Evolutionary conservation across 2,329 filamentous ascomycete genomes (phyloP).

Genomic region (Aspergillus proliferans): DNA sequence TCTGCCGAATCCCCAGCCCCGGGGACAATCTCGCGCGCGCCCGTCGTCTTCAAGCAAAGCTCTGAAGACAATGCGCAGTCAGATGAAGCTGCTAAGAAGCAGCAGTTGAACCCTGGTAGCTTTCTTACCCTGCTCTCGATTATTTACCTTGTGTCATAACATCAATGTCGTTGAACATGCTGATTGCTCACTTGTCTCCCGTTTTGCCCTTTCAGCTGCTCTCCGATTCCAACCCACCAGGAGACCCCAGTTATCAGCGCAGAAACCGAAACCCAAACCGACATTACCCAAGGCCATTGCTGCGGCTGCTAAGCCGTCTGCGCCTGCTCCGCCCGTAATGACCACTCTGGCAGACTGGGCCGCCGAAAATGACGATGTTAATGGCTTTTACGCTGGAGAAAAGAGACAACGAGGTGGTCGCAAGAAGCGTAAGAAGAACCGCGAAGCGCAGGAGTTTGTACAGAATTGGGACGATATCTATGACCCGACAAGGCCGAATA

Average conservation of each 20-base stretch:
- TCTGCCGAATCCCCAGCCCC: constrained; percentile 38
- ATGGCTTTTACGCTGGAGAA: constrained; percentile 57
- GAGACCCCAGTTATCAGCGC: constrained; percentile 59
- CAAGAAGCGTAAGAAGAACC: constrained; percentile 70
- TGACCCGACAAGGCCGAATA: constrained; percentile 74
- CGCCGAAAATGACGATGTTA: constrained; percentile 71
- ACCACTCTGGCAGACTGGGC: constrained; percentile 76
- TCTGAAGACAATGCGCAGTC: constrained; percentile 43
- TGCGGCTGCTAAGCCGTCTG: constrained; percentile 18
- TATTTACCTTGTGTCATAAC: constrained; percentile 3
- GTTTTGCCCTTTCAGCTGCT: constrained; percentile 45
- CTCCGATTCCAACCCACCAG: constrained; percentile 84
- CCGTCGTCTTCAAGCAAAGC: constrained; percentile 62
- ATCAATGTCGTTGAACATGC: constrained; percentile 9
- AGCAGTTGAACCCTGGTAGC: constrained; percentile 58
- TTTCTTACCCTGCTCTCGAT: constrained; percentile 24
- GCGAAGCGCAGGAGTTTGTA: constrained; percentile 50
- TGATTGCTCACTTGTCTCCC: constrained; percentile 45
- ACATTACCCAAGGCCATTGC: constrained; percentile 47
- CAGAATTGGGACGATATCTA: constrained; percentile 90
- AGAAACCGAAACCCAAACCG: constrained; percentile 59
- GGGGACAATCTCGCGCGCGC: constrained; percentile 67
- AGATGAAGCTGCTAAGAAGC: constrained; percentile 57
- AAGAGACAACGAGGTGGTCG: constrained; percentile 71
- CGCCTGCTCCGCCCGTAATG: constrained; percentile 50